These are phyloP conservation scores for Mortierella claussenii DNA, from an alignment of 192 early-diverging fungal genomes.

Conservation along the genomic window DNA sequence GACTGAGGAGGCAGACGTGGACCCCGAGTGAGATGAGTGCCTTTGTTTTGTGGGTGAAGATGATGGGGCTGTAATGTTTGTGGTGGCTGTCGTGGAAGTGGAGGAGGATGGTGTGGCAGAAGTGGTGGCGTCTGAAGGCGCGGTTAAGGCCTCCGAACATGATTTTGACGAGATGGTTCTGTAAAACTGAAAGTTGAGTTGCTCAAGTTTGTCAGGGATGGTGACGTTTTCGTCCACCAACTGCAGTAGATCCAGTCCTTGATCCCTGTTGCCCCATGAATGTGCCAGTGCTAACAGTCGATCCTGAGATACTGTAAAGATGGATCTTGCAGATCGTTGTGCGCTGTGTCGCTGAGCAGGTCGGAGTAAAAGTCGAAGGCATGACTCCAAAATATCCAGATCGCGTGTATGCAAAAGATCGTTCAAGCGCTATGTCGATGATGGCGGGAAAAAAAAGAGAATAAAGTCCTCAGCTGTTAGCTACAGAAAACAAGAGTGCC, in stretches of 20 bases:
- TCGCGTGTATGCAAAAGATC: slow-evolving; percentile 81
- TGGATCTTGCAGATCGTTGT: slow-evolving; percentile 72
- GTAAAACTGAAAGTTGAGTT: slow-evolving; percentile 73
- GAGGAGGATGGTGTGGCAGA: not conserved
- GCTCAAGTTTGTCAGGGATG: slow-evolving; percentile 53
- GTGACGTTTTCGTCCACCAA: slow-evolving; percentile 52
- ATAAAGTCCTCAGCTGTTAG: not conserved
- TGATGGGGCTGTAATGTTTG: slow-evolving; percentile 21
- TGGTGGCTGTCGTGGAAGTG: not conserved
- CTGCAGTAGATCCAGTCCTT: slow-evolving; percentile 58
- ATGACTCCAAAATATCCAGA: slow-evolving; percentile 80
- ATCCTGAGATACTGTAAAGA: slow-evolving; percentile 66
- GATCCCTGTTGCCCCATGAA: slow-evolving; percentile 69
- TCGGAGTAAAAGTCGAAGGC: slow-evolving; percentile 83
- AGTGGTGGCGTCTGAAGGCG: too few species aligned
- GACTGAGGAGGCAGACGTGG: slow-evolving; percentile 1
- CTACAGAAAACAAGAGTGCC: not conserved
- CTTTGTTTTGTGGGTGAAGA: slow-evolving; percentile 32
- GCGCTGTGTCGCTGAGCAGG: slow-evolving; percentile 89
- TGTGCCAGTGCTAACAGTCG: slow-evolving; percentile 67
- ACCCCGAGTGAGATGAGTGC: slow-evolving; percentile 34
- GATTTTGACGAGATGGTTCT: slow-evolving; percentile 46
- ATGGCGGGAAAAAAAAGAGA: too few species aligned
- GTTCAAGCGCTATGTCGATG: slow-evolving; percentile 86
- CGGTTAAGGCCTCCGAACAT: too few species aligned